Evolutionary conservation across 495 filamentous ascomycete species (phyloP).

Genomic region (Aspergillus indologenus): DNA sequence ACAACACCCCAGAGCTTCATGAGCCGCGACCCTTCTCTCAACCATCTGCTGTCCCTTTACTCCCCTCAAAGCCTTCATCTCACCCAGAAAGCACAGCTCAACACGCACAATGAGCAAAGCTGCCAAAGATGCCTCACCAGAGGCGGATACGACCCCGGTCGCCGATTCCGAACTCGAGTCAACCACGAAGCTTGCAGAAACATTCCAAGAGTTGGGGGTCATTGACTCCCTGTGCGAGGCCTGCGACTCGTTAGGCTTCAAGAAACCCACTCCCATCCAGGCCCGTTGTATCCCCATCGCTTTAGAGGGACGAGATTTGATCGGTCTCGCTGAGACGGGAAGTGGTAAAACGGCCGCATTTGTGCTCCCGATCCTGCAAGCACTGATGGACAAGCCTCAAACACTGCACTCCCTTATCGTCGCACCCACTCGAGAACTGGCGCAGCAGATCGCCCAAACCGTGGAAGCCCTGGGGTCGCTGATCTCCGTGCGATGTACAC

Average conservation of each 20-base stretch:
- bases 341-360: constrained; percentile 94
- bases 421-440: constrained; percentile 88
- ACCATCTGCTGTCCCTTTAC: too few species aligned
- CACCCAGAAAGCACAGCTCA: too few species aligned
- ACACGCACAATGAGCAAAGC: too few species aligned
- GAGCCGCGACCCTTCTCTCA: too few species aligned
- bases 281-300: constrained; percentile 74
- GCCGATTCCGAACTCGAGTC: too few species aligned
- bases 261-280: constrained; percentile 78
- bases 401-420: constrained; percentile 76
- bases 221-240: constrained; percentile 86
- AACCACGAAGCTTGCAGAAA: constrained; percentile 11
- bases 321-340: constrained; percentile 92
- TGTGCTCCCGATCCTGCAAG: constrained; percentile 82
- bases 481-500: constrained; percentile 73
- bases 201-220: constrained; percentile 83
- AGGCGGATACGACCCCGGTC: too few species aligned
- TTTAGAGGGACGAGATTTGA: constrained; percentile 77
- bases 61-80: too few species aligned
- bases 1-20: too few species aligned
- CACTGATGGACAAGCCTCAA: constrained; percentile 78
- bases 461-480: constrained; percentile 81
- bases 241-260: constrained; percentile 76
- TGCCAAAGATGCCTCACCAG: too few species aligned
- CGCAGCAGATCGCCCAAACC: constrained; percentile 80